phyloP scores from a whole-genome alignment of 306 rosid genomes.

The Ammopiptanthus mongolicus region DNA sequence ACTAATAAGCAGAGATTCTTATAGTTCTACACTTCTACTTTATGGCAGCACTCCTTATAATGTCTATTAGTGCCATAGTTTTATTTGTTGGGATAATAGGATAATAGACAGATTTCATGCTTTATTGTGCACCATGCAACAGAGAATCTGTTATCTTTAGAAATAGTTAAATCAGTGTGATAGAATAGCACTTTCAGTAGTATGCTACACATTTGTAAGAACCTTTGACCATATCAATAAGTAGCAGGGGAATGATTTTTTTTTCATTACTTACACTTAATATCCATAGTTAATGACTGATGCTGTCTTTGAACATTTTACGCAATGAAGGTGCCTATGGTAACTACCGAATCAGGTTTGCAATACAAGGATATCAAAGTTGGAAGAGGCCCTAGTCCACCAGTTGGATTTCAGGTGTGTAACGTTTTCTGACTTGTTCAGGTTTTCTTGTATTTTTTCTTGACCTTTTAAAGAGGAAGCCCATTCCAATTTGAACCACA shows the following conservation, averaged over 20 bases:
- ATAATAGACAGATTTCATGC: background rate
- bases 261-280: background rate
- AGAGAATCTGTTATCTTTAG: background rate
- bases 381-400: constrained; percentile 89
- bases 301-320: constrained; percentile 15
- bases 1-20: background rate
- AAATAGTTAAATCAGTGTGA: background rate
- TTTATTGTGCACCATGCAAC: background rate
- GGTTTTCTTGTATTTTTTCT: constrained; percentile 5
- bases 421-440: constrained; percentile 20
- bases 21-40: background rate
- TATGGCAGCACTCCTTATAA: background rate
- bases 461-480: background rate
- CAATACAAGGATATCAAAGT: constrained; percentile 86
- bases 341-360: constrained; percentile 90
- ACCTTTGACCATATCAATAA: background rate
- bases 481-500: background rate
- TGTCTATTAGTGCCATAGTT: background rate
- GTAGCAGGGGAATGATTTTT: background rate
- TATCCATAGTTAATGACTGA: constrained; percentile 15
- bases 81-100: background rate
- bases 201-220: background rate
- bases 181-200: background rate
- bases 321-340: constrained; percentile 63
- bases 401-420: constrained; percentile 87